These are phyloP conservation scores for Edaphochlamys debaryana DNA, from an alignment of 139 green algal species.

Conservation along the genomic window DNA sequence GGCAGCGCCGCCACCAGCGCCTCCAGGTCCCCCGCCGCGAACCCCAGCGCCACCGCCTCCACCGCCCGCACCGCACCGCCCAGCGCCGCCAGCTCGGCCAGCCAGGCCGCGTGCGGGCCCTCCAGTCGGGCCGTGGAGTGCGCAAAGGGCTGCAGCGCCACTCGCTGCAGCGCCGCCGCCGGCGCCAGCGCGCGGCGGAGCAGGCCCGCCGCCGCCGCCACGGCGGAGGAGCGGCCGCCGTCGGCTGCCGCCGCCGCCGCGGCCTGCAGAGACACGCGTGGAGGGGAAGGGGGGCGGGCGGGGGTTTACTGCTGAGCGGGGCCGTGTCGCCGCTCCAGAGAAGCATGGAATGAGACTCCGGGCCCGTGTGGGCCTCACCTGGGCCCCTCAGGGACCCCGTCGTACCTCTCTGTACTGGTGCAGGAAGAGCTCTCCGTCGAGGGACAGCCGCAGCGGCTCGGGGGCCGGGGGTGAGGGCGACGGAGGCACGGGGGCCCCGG, in stretches of 20 bases:
- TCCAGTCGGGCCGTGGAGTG: not conserved
- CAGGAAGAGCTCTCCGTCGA: not conserved
- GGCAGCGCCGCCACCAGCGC: conserved; percentile 1
- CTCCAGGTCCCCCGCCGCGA: not conserved
- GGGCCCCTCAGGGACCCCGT: too few relatives aligned
- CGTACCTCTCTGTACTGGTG: not conserved
- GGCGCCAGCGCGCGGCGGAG: conserved; percentile 2
- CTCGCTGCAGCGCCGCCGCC: not conserved
- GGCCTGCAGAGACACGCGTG: not conserved
- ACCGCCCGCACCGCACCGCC: not conserved
- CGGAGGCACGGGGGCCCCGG: not conserved
- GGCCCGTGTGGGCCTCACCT: too few relatives aligned
- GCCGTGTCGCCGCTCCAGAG: too few relatives aligned
- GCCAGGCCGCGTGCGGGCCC: conserved; percentile 11
- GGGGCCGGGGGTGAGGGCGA: too few relatives aligned
- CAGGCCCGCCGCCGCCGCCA: conserved; percentile 2
- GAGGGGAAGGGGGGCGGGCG: too few relatives aligned
- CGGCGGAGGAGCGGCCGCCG: not conserved
- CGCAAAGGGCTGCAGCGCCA: conserved; percentile 12
- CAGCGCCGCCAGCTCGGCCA: conserved; percentile 24
- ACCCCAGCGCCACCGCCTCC: not conserved
- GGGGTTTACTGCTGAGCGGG: too few relatives aligned
- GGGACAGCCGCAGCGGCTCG: not conserved
- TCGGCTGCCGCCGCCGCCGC: too few relatives aligned
- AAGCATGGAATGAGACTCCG: too few relatives aligned